These are phyloP conservation scores for Nematocida parisii DNA, from an alignment of 371 early-diverging fungal genomes.

Conservation along the genomic window DNA sequence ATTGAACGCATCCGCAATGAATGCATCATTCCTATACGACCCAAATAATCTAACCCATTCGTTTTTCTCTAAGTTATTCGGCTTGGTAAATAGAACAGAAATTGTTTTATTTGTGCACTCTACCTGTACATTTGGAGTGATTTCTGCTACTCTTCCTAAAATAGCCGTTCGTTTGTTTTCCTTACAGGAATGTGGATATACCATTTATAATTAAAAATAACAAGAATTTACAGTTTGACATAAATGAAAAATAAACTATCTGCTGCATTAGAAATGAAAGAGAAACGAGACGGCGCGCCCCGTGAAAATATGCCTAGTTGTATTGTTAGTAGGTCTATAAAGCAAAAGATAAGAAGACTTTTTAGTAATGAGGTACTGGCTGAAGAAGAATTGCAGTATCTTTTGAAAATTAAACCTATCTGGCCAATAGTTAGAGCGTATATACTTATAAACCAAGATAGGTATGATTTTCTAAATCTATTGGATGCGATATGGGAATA, in stretches of 20 bases:
- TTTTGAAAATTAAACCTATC: neutral
- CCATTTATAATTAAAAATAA: slow-evolving; percentile 12
- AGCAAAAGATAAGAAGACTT: neutral
- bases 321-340: neutral
- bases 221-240: neutral
- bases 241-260: neutral
- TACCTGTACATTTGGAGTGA: slow-evolving; percentile 13
- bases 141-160: slow-evolving; percentile 20
- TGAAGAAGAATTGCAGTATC: neutral
- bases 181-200: neutral
- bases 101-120: neutral
- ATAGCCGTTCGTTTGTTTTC: slow-evolving; percentile 7
- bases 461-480: neutral
- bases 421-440: slow-evolving; percentile 1
- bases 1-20: slow-evolving; percentile 28
- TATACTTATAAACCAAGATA: neutral
- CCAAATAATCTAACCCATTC: slow-evolving; percentile 39
- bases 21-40: neutral
- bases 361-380: neutral
- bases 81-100: neutral
- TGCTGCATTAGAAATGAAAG: neutral
- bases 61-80: neutral
- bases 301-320: neutral
- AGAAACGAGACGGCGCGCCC: neutral
- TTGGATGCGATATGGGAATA: slow-evolving; percentile 5